Evolutionary conservation across 2,329 filamentous ascomycete genomes (phyloP), one percentile per base, ranked within the genome.

Genomic region (Emydomyces testavorans): DNA sequence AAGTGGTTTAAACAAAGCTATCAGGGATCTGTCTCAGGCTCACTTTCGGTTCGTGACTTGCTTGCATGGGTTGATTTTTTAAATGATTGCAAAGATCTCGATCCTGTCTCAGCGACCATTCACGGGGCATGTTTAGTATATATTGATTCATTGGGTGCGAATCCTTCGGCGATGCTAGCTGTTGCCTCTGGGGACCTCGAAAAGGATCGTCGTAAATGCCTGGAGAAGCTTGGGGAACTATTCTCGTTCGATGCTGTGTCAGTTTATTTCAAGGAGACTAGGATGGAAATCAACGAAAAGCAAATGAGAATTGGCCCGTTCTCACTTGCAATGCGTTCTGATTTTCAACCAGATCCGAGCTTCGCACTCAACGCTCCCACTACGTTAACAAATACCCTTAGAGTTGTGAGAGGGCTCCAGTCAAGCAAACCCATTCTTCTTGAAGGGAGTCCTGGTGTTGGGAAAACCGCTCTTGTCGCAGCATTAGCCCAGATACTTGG

Each of bases 381-480:
- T 0, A 96, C 92, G 1, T 81, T 83, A 51, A 74, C 82, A 42
- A 99, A 98, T 60, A 83, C 84, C 0, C 90, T 96, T 79, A 78
- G 92, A 61, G 83, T 98, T 26, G 77, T 93, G 48, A 81, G 92
- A 53, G 93, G 90, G 11, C 71, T 98, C 52, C 88, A 94, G 59
- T 79, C 94, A 47, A 75, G 79, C 45, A 95, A 95, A 61, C 90
- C 92, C 2, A 90, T 98, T 46, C 74, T 98, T 5, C 76, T 99
- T 2, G 92, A 99, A 69, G 92, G 93, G 29, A 95, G 85, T 57
- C 92, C 92, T n/a, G 92, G 92, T 62, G 92, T 99, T 18, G 92
- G 92, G 48, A 99, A 98, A 70, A 99, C 92, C 0, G 94, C 90
- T 1, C 74, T 99, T 11, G 80, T 99, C 18, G 82, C 83, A 38